These are phyloP conservation scores for Lyophyllum shimeji DNA, from an alignment of 768 basidiomycete species.

Conservation along the genomic window DNA sequence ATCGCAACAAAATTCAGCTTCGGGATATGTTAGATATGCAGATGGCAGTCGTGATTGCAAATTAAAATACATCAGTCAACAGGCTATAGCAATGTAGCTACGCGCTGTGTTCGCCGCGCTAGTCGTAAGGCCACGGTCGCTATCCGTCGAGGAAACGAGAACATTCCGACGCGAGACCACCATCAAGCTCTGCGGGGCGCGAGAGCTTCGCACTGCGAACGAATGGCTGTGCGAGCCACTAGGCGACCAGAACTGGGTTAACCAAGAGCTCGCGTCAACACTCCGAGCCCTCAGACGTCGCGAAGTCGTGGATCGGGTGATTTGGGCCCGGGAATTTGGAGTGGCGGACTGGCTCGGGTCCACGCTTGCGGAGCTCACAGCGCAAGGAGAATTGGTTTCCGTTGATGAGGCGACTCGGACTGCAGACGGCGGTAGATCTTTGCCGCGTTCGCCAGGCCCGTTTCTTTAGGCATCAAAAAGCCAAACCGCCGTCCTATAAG, in stretches of 20 bases:
- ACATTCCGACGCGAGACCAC: constrained; percentile 5
- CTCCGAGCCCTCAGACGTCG: background rate
- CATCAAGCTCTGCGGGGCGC: constrained; percentile 7
- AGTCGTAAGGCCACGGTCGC: background rate
- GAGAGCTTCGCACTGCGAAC: background rate
- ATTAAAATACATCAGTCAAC: background rate
- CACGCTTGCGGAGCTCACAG: background rate
- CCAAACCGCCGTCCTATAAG: too few species aligned
- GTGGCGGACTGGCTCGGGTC: constrained; percentile 3
- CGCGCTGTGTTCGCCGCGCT: constrained; percentile 3
- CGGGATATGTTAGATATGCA: too few species aligned
- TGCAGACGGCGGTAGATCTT: constrained; percentile 6
- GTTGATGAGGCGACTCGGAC: constrained; percentile 5
- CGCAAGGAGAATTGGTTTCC: background rate
- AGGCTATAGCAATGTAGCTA: constrained; percentile 3
- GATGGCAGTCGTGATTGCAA: too few species aligned
- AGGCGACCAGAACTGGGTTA: background rate
- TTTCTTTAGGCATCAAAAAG: too few species aligned
- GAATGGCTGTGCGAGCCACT: too few species aligned
- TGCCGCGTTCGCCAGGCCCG: constrained; percentile 4
- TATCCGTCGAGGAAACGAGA: constrained; percentile 4
- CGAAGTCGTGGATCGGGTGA: background rate
- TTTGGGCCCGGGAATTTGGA: constrained; percentile 3
- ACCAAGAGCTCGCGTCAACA: background rate
- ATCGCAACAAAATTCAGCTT: too few species aligned